Percentiles rank a stretch among this genome's conserved stretches.
Conservation (phyloP, 225 moss, liverwort and hornwort genomes). For the Takakia lepidozioides region DNA sequence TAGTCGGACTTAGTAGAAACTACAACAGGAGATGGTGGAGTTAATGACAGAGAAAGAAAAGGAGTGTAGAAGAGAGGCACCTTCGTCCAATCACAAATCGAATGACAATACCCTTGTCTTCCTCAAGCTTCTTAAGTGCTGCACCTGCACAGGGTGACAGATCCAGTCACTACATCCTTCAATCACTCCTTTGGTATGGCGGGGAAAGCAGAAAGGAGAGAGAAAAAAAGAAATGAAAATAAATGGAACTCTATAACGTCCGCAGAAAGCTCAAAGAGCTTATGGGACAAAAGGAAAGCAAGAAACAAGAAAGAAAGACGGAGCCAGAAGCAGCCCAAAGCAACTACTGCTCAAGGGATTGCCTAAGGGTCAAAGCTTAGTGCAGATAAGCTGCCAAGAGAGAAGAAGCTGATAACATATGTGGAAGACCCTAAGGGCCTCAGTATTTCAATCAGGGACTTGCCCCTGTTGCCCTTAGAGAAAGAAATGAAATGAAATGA, state of each 20-base stretch:
- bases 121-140: constrained; percentile 51
- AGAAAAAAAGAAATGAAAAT: neutral
- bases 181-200: neutral
- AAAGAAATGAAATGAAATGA: no score
- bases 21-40: no score
- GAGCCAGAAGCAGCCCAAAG: no score
- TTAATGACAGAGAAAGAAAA: neutral
- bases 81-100: constrained; percentile 77
- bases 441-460: no score
- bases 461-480: no score
- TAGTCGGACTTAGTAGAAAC: no score
- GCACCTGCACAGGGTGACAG: constrained; percentile 22
- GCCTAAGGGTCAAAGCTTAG: no score
- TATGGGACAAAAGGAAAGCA: neutral
- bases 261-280: no score
- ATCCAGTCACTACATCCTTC: neutral
- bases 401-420: no score
- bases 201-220: neutral
- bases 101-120: constrained; percentile 57
- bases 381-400: no score
- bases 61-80: constrained; percentile 15
- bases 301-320: neutral
- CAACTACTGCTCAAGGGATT: no score
- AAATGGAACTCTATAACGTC: neutral
- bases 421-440: no score